Evolutionary conservation across 1,139 yeast genomes (phyloP).

Genomic region (Meyerozyma smithsonii): DNA sequence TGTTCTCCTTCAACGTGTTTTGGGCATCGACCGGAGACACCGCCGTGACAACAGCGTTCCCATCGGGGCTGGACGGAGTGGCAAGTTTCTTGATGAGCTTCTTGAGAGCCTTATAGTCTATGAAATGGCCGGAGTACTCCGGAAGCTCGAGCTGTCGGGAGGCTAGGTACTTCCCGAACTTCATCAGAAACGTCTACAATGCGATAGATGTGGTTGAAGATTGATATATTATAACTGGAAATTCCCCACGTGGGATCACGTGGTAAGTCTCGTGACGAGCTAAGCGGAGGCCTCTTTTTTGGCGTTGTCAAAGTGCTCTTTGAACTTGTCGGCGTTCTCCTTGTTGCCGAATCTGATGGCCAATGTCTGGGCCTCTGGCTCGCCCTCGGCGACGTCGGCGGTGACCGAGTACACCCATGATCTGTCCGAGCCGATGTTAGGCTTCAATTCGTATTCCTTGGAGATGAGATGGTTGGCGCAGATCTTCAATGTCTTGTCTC

Average conservation of each 20-base stretch:
- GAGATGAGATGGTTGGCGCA: slow-evolving; percentile 95
- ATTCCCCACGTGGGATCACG: slow-evolving; percentile 4
- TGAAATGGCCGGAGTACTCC: slow-evolving; percentile 89
- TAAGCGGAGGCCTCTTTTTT: slow-evolving; percentile 36
- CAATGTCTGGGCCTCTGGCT: slow-evolving; percentile 91
- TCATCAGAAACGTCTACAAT: slow-evolving; percentile 37
- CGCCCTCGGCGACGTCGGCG: slow-evolving; percentile 94
- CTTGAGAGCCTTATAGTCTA: slow-evolving; percentile 89
- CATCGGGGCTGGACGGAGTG: slow-evolving; percentile 28
- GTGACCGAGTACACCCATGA: slow-evolving; percentile 97
- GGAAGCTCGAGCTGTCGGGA: slow-evolving; percentile 92
- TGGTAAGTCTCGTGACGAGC: background rate
- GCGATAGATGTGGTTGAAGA: background rate
- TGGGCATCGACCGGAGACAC: slow-evolving; percentile 36
- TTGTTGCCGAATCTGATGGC: slow-evolving; percentile 97
- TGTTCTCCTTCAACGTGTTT: slow-evolving; percentile 76
- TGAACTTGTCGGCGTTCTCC: slow-evolving; percentile 95
- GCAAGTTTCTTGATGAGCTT: slow-evolving; percentile 71
- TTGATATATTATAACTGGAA: slow-evolving; percentile 1
- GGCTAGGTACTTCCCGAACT: slow-evolving; percentile 93
- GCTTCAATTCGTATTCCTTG: slow-evolving; percentile 79
- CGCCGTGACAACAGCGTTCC: slow-evolving; percentile 6
- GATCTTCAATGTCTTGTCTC: slow-evolving; percentile 95
- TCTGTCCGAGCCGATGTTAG: slow-evolving; percentile 95
- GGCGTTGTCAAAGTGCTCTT: slow-evolving; percentile 84